Base-by-base conservation (phyloP, 2,329 filamentous ascomycete genomes). In the Rasamsonia emersonii region DNA sequence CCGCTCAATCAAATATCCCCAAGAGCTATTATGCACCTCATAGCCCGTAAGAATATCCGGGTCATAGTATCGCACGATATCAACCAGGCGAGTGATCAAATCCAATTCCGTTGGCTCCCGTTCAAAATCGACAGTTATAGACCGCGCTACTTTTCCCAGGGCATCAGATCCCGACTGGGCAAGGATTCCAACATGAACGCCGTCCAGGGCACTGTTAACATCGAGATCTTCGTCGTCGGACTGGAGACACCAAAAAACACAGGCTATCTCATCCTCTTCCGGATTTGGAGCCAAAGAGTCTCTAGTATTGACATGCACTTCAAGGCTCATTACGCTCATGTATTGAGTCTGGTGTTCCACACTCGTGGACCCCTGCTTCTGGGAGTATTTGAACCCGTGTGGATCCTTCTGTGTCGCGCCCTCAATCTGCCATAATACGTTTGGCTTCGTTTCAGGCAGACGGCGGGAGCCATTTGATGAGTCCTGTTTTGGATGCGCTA, bases 271-370 rank as follows among this genome's bases (percentile, higher is more conserved):
- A 53, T 98, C 91, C 44, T 93, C 73, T 45, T 89, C 85, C 0
- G 91, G 91, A 49, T 98, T 86, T 1, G 91, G 86, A 2, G 86
- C 73, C 6, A 95, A 68, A 29, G 75, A 77, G 5, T 77, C 85
- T 35, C 89, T 73, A 3, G 82, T 91, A 46, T 93, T 94, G 40
- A 93, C 80, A 52, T 98, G 89, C 4, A 96, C 64, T 53, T 98
- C 91, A 5, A 98, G 60, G 44, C 86, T 93, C 84, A 98, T 88
- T 11, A 82, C 86, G 45, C 84, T 94, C 91, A 98, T 96, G 54
- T 94, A 93, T 45, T 91, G 83, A 3, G 77, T 78, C 54, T 93
- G 85, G 43, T 89, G 83, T 48, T 85, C 75, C 11, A 93, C 77
- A 43, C 78, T 86, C 0, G 79, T 82, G 2, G 79, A 79, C 43